Base-by-base conservation (phyloP, 495 filamentous ascomycete species). In the Talaromyces adpressus region DNA sequence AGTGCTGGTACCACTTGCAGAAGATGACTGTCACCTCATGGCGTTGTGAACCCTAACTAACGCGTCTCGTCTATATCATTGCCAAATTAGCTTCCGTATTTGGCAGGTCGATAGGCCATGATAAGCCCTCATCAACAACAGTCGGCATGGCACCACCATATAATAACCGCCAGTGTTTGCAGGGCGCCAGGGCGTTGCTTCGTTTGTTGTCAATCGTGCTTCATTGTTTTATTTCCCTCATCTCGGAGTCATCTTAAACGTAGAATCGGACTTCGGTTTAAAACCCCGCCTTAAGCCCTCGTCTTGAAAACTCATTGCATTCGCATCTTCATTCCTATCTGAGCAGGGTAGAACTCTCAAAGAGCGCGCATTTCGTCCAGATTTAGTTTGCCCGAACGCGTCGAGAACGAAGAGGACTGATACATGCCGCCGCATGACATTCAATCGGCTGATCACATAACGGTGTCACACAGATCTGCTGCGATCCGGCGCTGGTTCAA, bases 101-200 rank as follows among this genome's bases (percentile, higher is more conserved):
- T 6, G 51, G 51, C 51, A 54, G 25, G 51, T 54, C 51, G 51
- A 54, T 54, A 54, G 51, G 51, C 51, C 51, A 54, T 29, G 51
- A 54, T 54, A 54, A 54, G 51, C 51, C 22, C 11, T 54, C 25
- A 29, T 20, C 49, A 20, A 18, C 5, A 49, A 9, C 11, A 41
- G 36, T 27, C 27, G 36, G 11, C 45, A 27, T 27, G 27, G 27
- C 18, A 49, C 45, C n/a, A 27, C 27, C 27, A 12, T 49, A 49
- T 49, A 49, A 18, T 4, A 20, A 20, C 45, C 45, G 45, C 5
- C 8, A 20, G 45, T 20, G 45, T 49, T 49, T 20, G 45, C 7
- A 49, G 45, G 45, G 45, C n/a, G n/a, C n/a, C n/a, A 2, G 18
- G n/a, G 18, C n/a, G 18, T 45, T 47, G 45, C n/a, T 49, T 20